phyloP scores from a whole-genome alignment of 192 early-diverging fungal genomes.

The Linnemannia elongata region DNA sequence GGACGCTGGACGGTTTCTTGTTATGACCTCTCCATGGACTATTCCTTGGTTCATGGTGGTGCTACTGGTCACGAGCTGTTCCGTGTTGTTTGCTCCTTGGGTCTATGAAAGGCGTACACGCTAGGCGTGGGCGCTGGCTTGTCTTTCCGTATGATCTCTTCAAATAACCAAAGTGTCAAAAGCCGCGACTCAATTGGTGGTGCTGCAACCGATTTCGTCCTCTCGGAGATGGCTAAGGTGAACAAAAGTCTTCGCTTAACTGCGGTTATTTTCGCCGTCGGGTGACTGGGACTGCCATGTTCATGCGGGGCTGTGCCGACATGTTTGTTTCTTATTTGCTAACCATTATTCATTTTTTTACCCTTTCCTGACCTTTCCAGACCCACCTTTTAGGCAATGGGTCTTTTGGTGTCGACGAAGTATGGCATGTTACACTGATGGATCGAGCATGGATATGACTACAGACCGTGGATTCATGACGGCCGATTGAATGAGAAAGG shows the following conservation, averaged over 20 bases:
- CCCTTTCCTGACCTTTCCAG: not conserved
- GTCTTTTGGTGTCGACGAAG: too few species aligned
- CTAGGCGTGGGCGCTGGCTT: too few species aligned
- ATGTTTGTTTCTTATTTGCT: conserved; percentile 21
- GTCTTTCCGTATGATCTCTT: too few species aligned
- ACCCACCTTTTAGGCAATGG: not conserved
- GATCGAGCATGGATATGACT: too few species aligned
- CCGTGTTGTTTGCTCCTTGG: not conserved
- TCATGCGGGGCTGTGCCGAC: conserved; percentile 25
- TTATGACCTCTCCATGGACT: conserved; percentile 21
- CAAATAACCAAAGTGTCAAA: too few species aligned
- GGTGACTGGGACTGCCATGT: conserved; percentile 21
- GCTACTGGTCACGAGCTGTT: too few species aligned
- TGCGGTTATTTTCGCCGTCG: conserved; percentile 38
- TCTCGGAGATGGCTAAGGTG: conserved; percentile 12
- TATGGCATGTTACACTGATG: too few species aligned
- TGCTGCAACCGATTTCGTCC: conserved; percentile 8
- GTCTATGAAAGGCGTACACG: too few species aligned
- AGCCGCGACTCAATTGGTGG: too few species aligned
- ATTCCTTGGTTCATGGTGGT: conserved; percentile 16
- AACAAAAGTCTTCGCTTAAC: conserved; percentile 16
- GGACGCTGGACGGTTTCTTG: conserved; percentile 25
- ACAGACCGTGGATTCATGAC: too few species aligned
- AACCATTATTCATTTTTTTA: conserved; percentile 17
- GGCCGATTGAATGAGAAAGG: too few species aligned